Evolutionary conservation across 352 stramenopile genomes (phyloP).

Genomic region (Globisporangium spiculum): DNA sequence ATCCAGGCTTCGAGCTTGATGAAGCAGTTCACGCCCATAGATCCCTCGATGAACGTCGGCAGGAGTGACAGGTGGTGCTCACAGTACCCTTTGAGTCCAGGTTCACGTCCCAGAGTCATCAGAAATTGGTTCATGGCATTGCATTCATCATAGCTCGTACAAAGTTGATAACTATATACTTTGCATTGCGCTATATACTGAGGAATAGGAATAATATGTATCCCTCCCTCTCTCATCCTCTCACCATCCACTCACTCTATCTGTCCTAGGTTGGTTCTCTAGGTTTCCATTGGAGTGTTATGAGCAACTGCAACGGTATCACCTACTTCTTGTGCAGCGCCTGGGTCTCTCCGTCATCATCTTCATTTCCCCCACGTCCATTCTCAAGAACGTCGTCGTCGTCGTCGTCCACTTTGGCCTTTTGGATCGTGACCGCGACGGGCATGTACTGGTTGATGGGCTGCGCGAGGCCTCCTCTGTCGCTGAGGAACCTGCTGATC

Average conservation of each 20-base stretch:
- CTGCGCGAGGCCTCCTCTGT: not conserved
- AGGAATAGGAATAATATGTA: too few species aligned
- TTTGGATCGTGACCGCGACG: constrained; percentile 3
- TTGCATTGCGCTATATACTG: too few species aligned
- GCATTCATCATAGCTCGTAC: not conserved
- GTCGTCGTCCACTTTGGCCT: not conserved
- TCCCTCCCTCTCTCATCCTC: too few species aligned
- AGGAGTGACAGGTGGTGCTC: too few species aligned
- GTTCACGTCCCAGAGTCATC: too few species aligned
- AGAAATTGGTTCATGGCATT: too few species aligned
- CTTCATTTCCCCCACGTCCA: not conserved
- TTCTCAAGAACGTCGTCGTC: not conserved
- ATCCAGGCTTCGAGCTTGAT: too few species aligned
- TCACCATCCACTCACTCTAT: not conserved
- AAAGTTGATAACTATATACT: too few species aligned
- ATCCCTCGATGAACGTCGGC: too few species aligned
- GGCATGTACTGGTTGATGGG: constrained; percentile 1
- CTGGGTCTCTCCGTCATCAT: not conserved
- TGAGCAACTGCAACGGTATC: too few species aligned
- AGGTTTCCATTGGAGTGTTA: not conserved
- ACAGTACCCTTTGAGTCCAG: too few species aligned
- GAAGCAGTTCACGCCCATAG: too few species aligned
- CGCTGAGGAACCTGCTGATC: constrained; percentile 22
- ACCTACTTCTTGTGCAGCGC: not conserved
- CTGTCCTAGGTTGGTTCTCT: not conserved